Conservation (phyloP, 495 filamentous ascomycete species). For the Darksidea phi region DNA sequence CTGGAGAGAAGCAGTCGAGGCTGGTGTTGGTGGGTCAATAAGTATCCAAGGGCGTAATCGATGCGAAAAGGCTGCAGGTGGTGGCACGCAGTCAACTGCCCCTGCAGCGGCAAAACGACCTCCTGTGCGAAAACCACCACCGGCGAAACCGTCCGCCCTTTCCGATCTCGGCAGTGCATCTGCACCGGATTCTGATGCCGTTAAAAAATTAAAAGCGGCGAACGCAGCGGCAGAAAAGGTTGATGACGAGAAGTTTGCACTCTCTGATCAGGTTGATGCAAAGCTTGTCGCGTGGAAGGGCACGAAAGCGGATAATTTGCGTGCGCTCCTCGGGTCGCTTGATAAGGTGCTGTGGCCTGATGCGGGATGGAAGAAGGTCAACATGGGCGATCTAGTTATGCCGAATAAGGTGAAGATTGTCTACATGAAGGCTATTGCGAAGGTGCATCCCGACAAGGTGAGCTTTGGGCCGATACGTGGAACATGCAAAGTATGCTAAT, state of each 20-base stretch:
- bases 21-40: slow-evolving; percentile 75
- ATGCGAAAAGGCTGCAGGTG: slow-evolving; percentile 79
- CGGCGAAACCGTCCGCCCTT: slow-evolving; percentile 31
- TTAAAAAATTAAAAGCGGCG: slow-evolving; percentile 73
- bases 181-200: slow-evolving; percentile 55
- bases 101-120: slow-evolving; percentile 18
- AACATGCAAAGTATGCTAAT: not conserved
- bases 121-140: slow-evolving; percentile 28
- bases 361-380: slow-evolving; percentile 94
- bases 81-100: slow-evolving; percentile 49
- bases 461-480: slow-evolving; percentile 37
- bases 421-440: slow-evolving; percentile 98
- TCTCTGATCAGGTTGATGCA: slow-evolving; percentile 79
- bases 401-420: slow-evolving; percentile 90
- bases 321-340: slow-evolving; percentile 82
- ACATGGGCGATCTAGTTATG: slow-evolving; percentile 85
- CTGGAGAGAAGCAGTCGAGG: slow-evolving; percentile 81
- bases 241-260: slow-evolving; percentile 88
- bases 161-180: slow-evolving; percentile 40
- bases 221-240: slow-evolving; percentile 79
- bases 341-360: slow-evolving; percentile 89
- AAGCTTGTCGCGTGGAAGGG: slow-evolving; percentile 74
- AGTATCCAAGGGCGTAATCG: slow-evolving; percentile 84
- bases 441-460: slow-evolving; percentile 99
- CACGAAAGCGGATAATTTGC: slow-evolving; percentile 87